Base-by-base conservation (phyloP, 1,284 basidiomycete genomes). In the Cryptococcus amylolentus region DNA sequence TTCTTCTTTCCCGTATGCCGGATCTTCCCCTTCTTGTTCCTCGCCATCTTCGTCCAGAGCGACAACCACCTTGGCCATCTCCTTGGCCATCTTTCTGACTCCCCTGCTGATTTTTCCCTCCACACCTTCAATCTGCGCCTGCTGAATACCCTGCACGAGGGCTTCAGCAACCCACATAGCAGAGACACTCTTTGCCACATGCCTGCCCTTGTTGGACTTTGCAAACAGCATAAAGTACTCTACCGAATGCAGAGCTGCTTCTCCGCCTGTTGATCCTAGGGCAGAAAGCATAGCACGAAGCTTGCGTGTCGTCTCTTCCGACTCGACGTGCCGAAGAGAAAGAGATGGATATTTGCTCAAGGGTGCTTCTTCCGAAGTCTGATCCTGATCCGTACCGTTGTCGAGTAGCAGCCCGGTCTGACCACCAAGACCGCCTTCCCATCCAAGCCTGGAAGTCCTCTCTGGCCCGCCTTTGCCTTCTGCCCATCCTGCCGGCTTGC, bases 101-200 rank as follows among this genome's bases (percentile, higher is more conserved):
- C 82, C 78, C 65, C 81, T 86, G 14, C 72, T 71, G 9, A 70
- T 65, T 31, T 56, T 49, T 0, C 64, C 64, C 38, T 64, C 55
- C 55, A 76, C 64, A 16, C 64, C 62, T 12, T 61, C 58, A 5
- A 55, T 14, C 16, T 64, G 71, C 9, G 85, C 70, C 10, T 76
- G 77, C 2, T 86, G 73, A 4, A 87, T 79, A 3, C 92, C 92
- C 61, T 89, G 86, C 52, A 95, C 72, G 0, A 95, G 73, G 50
- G 82, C 80, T 59, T 83, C 82, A 0, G 87, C 86, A 66, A 88
- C 88, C 89, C 91, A 94, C n/a, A 92, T 77, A 1, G 89, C 89
- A 0, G 89, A 83, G 1, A 85, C 84, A 3, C 85, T 81, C 39
- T 80, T 78, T 9, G 68, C 75, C 9, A 80, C 79, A 10, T 68